Evolutionary conservation across 192 early-diverging fungal species (phyloP), one percentile per base, ranked within the genome.

Genomic region (Coemansia guatemalensis): DNA sequence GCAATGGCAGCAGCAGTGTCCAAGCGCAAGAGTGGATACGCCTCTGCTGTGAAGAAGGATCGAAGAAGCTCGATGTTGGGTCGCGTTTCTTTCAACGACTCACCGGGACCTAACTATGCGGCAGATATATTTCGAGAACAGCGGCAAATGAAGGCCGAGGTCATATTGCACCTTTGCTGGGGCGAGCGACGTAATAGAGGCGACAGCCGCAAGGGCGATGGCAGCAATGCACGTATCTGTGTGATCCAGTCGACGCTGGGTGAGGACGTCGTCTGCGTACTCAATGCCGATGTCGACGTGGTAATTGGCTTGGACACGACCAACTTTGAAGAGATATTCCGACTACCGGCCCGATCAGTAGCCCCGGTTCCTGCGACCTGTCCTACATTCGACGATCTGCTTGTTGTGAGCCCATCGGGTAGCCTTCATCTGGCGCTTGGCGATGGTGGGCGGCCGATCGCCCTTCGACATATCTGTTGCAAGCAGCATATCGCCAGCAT

Each of bases 41-140:
- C 60, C 6, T 70, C 76, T 3, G 71, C 64, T 4, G 67, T 64
- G 39, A 73, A 71, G 44, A 71, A 50, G 51, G 71, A 71, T 55
- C 77, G 71, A 8, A 68, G 77, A 47, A 67, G 65, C 48, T 80
- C 77, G 22, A 52, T 80, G 56, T 55, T 80, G 5, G 77, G 77
- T 1, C 77, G 77, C 0, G 68, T 71, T 6, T 80, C 77, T 4
- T 70, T 80, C 54, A 73, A 67, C 60, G 77, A 80, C 68, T 74
- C 76, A 30, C 77, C 77, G 8, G 77, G 71, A 8, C 53, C 65
- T 44, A 69, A 62, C 22, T 73, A 70, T 35, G 71, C 71, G 1
- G 71, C 68, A 17, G 77, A 80, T 47, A 60, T 70, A 48, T 71
- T 80, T 32, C 60, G 71, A 33, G 77, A 80, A 52, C 77, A 80